Conservation (phyloP, 805 yeast genomes). For the Monosporozyma servazzii region DNA sequence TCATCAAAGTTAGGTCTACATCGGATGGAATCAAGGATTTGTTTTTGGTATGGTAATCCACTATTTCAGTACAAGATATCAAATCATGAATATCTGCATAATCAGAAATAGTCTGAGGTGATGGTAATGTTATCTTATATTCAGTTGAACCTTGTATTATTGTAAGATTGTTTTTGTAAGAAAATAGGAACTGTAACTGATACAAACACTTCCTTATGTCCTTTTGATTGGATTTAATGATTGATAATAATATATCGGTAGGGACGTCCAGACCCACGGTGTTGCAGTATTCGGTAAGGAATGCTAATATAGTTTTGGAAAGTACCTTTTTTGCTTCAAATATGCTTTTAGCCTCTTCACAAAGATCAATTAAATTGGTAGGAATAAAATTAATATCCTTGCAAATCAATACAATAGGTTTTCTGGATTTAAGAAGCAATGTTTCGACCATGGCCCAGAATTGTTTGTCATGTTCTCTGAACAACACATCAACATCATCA, state of each 20-base stretch:
- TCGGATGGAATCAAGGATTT: constrained; percentile 19
- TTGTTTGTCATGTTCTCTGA: constrained; percentile 61
- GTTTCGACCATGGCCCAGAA: constrained; percentile 72
- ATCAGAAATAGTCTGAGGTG: not conserved
- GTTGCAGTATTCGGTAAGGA: constrained; percentile 28
- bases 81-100: constrained; percentile 12
- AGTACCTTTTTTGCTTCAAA: constrained; percentile 25
- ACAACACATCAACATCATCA: constrained; percentile 79
- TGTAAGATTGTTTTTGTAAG: constrained; percentile 1
- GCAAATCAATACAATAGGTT: constrained; percentile 68
- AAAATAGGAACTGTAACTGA: constrained; percentile 33
- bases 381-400: constrained; percentile 43
- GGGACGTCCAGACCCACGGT: constrained; percentile 29
- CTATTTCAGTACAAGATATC: constrained; percentile 14
- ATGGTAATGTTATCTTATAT: not conserved
- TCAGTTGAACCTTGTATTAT: not conserved
- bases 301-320: constrained; percentile 24
- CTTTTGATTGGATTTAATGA: constrained; percentile 22
- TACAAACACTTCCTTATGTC: constrained; percentile 43
- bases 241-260: constrained; percentile 20
- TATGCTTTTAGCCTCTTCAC: constrained; percentile 35
- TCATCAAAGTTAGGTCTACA: constrained; percentile 17
- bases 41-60: constrained; percentile 8
- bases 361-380: constrained; percentile 35
- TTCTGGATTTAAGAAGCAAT: constrained; percentile 47